phyloP scores from a whole-genome alignment of 495 filamentous ascomycete genomes.

The Aspergillus egyptiacus region DNA sequence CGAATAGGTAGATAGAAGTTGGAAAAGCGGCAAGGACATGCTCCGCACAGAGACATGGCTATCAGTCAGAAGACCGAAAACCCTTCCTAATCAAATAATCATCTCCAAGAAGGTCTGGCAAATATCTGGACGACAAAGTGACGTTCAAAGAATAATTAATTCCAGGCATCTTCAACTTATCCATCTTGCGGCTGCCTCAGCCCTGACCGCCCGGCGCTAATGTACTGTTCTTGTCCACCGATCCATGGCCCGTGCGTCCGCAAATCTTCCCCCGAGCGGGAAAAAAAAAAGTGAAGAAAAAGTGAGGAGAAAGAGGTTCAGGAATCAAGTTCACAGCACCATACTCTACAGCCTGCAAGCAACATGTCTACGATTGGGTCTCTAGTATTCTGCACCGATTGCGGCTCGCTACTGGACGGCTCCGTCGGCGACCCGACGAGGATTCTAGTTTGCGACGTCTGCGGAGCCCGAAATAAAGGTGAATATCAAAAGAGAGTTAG shows the following conservation, averaged over 20 bases:
- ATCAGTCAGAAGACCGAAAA: conserved; percentile 14
- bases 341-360: background rate
- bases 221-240: conserved; percentile 6
- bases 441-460: conserved; percentile 75
- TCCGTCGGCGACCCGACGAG: conserved; percentile 69
- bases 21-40: conserved; percentile 41
- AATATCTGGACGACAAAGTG: conserved; percentile 11
- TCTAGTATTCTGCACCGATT: conserved; percentile 88
- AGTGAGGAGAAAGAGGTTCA: background rate
- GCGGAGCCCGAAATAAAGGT: conserved; percentile 81
- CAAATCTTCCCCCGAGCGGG: conserved; percentile 19
- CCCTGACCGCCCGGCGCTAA: conserved; percentile 32
- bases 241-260: conserved; percentile 29
- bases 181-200: conserved; percentile 24
- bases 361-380: conserved; percentile 84
- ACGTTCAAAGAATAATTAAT: conserved; percentile 21
- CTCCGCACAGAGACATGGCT: conserved; percentile 48
- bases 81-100: conserved; percentile 10
- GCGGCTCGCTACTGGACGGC: conserved; percentile 81
- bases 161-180: conserved; percentile 21
- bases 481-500: background rate
- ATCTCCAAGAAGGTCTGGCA: background rate
- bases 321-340: background rate
- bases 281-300: conserved; percentile 25
- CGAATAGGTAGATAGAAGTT: conserved; percentile 27